Conservation (phyloP, 2,329 filamentous ascomycete species). For the Sordariomycetes sp. region DNA sequence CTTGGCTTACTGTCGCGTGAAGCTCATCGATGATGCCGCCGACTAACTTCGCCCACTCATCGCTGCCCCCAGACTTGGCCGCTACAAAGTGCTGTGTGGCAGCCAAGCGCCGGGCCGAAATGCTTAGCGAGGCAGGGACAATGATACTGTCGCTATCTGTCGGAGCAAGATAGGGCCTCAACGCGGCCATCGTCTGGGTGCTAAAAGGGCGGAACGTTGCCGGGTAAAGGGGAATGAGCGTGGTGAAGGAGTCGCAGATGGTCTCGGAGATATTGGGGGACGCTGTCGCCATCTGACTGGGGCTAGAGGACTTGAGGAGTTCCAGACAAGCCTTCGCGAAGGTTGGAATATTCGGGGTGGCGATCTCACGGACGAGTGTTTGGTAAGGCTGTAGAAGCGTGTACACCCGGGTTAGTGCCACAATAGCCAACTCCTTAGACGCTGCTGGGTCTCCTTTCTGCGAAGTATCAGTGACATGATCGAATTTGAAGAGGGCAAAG, state of each 20-base stretch:
- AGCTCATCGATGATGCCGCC: constrained; percentile 51
- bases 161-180: constrained; percentile 53
- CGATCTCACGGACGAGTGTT: constrained; percentile 78
- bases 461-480: constrained; percentile 9
- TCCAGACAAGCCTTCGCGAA: constrained; percentile 69
- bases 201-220: constrained; percentile 73
- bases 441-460: constrained; percentile 70
- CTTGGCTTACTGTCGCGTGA: constrained; percentile 64
- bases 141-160: constrained; percentile 42
- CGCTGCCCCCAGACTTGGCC: constrained; percentile 65
- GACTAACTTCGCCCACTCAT: constrained; percentile 69
- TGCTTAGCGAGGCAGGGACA: constrained; percentile 42
- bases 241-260: constrained; percentile 61
- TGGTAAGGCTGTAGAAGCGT: constrained; percentile 72
- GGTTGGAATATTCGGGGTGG: constrained; percentile 67
- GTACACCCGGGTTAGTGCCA: constrained; percentile 77
- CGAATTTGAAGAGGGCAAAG: constrained; percentile 9
- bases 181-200: constrained; percentile 54
- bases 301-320: constrained; percentile 41
- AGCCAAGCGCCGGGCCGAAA: constrained; percentile 54
- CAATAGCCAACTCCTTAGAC: constrained; percentile 67
- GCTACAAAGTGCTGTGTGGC: constrained; percentile 71
- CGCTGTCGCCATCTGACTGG: constrained; percentile 14
- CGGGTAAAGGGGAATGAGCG: constrained; percentile 70
- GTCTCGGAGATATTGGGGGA: constrained; percentile 50